Percentiles rank a stretch among this genome's conserved stretches.
These are phyloP conservation scores for Kwoniella shandongensis DNA, from an alignment of 768 basidiomycete genomes.

Conservation along the genomic window DNA sequence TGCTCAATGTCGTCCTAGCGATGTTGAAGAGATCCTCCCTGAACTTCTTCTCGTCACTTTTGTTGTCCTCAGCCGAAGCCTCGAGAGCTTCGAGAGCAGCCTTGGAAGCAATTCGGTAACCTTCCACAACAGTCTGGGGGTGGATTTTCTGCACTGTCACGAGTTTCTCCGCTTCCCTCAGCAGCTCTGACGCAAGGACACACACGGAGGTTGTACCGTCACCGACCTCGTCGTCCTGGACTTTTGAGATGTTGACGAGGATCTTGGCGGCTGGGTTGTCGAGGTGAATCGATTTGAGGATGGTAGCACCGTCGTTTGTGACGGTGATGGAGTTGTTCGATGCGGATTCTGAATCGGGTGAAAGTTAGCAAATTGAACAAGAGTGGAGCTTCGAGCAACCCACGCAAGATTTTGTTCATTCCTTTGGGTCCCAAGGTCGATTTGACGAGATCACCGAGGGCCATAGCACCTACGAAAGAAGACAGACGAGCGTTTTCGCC, in stretches of 20 bases:
- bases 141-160: constrained; percentile 83
- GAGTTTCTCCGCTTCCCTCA: constrained; percentile 93
- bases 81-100: constrained; percentile 84
- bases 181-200: constrained; percentile 83
- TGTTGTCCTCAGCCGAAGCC: constrained; percentile 75
- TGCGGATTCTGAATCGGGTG: constrained; percentile 52
- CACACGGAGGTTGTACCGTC: constrained; percentile 71
- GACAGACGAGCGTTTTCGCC: constrained; percentile 97
- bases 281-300: constrained; percentile 92
- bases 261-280: constrained; percentile 99
- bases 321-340: constrained; percentile 91
- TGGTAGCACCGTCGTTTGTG: constrained; percentile 98
- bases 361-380: not conserved
- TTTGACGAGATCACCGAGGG: constrained; percentile 96
- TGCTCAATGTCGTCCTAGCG: constrained; percentile 89
- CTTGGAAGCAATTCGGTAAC: constrained; percentile 84
- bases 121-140: constrained; percentile 96
- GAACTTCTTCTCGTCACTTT: constrained; percentile 71
- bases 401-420: constrained; percentile 97
- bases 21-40: constrained; percentile 92
- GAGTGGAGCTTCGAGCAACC: constrained; percentile 16
- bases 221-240: constrained; percentile 99
- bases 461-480: constrained; percentile 95
- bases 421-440: constrained; percentile 98
- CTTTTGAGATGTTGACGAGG: constrained; percentile 98